Conservation (phyloP, 768 basidiomycete genomes). For the Exsudoporus frostii region DNA sequence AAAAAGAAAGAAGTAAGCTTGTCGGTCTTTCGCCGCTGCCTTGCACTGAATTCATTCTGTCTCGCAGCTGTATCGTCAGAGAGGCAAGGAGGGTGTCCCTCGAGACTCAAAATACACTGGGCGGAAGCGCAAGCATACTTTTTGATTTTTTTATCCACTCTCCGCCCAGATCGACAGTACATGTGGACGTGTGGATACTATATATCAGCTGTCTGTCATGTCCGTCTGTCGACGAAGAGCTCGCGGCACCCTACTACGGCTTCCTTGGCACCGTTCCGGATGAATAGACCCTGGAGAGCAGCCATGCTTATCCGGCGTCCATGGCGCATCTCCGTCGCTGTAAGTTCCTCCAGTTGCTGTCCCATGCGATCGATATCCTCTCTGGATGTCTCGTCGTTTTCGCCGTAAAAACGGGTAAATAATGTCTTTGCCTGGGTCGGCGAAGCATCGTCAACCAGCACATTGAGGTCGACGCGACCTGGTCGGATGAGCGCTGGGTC, state of each 20-base stretch:
- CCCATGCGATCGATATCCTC: constrained; percentile 46
- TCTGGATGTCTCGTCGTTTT: constrained; percentile 34
- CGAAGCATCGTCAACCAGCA: constrained; percentile 83
- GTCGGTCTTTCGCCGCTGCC: not conserved
- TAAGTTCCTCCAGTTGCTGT: constrained; percentile 47
- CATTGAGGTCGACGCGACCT: constrained; percentile 86
- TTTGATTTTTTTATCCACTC: constrained; percentile 42
- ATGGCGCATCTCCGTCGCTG: constrained; percentile 47
- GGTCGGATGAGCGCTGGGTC: constrained; percentile 96
- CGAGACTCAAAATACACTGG: constrained; percentile 88
- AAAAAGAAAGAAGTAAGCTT: constrained; percentile 88
- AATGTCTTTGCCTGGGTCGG: constrained; percentile 74
- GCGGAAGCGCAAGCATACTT: constrained; percentile 77
- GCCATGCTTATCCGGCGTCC: constrained; percentile 89
- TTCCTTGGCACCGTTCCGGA: constrained; percentile 60
- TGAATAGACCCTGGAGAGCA: constrained; percentile 91
- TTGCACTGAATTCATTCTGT: constrained; percentile 1
- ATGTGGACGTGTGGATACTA: constrained; percentile 3
- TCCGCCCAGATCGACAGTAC: not conserved
- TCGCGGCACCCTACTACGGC: constrained; percentile 52
- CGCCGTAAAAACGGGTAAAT: constrained; percentile 82
- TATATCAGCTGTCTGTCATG: constrained; percentile 20
- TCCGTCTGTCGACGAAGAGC: constrained; percentile 33
- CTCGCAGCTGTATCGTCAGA: constrained; percentile 70
- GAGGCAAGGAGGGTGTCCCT: constrained; percentile 84